Evolutionary conservation across 495 filamentous ascomycete genomes (phyloP).

Genomic region (Tuber aestivum): DNA sequence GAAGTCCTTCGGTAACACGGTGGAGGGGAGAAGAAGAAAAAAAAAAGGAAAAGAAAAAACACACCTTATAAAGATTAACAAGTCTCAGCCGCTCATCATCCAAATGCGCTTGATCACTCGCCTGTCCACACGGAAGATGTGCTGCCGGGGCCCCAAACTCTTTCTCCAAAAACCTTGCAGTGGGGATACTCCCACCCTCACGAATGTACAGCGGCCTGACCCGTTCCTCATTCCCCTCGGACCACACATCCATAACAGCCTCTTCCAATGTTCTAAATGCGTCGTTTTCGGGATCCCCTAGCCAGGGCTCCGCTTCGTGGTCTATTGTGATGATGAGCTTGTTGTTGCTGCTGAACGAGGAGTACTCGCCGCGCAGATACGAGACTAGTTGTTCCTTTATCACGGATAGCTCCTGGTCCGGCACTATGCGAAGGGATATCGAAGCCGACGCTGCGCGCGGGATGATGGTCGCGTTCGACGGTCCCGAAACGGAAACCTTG

Average conservation of each 20-base stretch:
- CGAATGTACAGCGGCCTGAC: conserved; percentile 77
- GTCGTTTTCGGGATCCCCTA: conserved; percentile 83
- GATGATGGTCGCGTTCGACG: conserved; percentile 74
- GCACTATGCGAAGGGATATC: conserved; percentile 85
- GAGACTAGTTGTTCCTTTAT: conserved; percentile 60
- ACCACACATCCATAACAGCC: conserved; percentile 81
- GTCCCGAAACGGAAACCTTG: conserved; percentile 80
- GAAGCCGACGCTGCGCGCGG: conserved; percentile 77
- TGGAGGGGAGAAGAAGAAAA: no score
- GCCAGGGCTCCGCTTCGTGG: conserved; percentile 91
- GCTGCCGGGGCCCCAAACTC: conserved; percentile 89
- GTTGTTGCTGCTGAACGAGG: conserved; percentile 67
- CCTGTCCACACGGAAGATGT: conserved; percentile 89
- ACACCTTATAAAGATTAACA: conserved; percentile 70
- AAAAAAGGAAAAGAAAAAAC: conserved; percentile 17
- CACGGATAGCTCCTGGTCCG: conserved; percentile 76
- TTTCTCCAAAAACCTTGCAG: conserved; percentile 89
- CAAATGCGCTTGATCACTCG: conserved; percentile 88
- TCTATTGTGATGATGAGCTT: conserved; percentile 75
- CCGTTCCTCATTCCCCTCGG: conserved; percentile 40
- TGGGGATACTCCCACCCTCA: conserved; percentile 89
- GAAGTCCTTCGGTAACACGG: neutral
- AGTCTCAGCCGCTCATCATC: conserved; percentile 88
- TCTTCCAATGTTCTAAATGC: conserved; percentile 84
- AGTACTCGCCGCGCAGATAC: conserved; percentile 68